Evolutionary conservation across 805 yeast species (phyloP), one percentile per base, ranked within the genome.

Genomic region (Nakazawaea siamensis): DNA sequence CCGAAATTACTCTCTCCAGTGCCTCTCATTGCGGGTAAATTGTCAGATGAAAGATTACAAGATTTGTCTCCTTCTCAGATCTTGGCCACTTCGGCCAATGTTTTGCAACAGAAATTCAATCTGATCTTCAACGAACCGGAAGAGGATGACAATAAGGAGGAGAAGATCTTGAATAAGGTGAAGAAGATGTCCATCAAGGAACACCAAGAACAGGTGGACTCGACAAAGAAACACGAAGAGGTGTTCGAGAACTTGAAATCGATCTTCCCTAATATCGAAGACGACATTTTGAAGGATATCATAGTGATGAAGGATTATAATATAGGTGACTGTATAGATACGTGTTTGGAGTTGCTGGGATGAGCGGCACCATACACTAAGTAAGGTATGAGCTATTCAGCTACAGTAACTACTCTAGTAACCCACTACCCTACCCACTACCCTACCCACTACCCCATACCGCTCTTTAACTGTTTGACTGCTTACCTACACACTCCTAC

Each of bases 221-320:
- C 62, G 26, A 58, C 54, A 19, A 53, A 62, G 38, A 77, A 74
- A 40, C 63, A 58, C 25, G 54, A 60, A 14, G 63, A 65, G 28
- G 68, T 76, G 2, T 60, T 68, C 17, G 57, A 56, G 1, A 70
- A 71, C 2, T 60, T 86, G 35, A 57, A 58, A 19, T 76, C 75
- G 31, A 81, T 87, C 75, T 86, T 87, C 54, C 94, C 95, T 0
- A 64, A 62, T 29, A 60, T 86, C 41, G 95, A 85, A 45, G 58
- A 61, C 33, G 82, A 73, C 0, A 59, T 87, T 1, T 66, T 87
- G 33, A 70, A 67, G 37, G 95, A 86, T 50, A 76, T 86, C 3
- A 68, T 86, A 21, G 57, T 60, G 2, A 73, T 78, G 53, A 81
- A 79, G 50, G 66, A 72, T 42, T 80, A 80, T 21, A 64, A 78